These are phyloP conservation scores for Darksidea phi DNA, from an alignment of 495 filamentous ascomycete species.

Conservation along the genomic window DNA sequence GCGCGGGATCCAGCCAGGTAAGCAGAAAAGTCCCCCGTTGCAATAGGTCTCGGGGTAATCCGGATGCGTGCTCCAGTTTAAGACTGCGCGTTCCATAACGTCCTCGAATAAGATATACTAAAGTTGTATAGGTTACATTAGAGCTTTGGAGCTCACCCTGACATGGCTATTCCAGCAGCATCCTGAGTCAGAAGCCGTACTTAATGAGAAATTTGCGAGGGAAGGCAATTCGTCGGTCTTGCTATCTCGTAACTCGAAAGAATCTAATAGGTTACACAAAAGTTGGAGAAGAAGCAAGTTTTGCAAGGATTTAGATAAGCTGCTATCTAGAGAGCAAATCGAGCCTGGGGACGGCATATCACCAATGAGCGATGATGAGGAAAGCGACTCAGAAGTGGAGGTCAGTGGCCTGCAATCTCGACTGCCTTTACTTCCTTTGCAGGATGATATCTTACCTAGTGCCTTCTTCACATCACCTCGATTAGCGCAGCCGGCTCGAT, in stretches of 20 bases:
- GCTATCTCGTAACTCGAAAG: constrained; percentile 30
- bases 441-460: too few relatives aligned
- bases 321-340: constrained; percentile 32
- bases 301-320: constrained; percentile 39
- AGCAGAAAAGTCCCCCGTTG: too few relatives aligned
- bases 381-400: neutral
- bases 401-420: neutral
- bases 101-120: too few relatives aligned
- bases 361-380: constrained; percentile 33
- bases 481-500: too few relatives aligned
- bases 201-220: constrained; percentile 29
- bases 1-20: constrained; percentile 62
- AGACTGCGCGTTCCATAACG: too few relatives aligned
- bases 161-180: constrained; percentile 45
- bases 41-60: too few relatives aligned
- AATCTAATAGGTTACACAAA: constrained; percentile 37
- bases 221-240: constrained; percentile 27
- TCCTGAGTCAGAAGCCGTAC: constrained; percentile 39
- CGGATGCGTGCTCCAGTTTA: too few relatives aligned
- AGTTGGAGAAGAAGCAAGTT: constrained; percentile 38
- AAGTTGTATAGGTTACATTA: constrained; percentile 48
- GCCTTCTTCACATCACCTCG: too few relatives aligned
- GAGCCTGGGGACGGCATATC: constrained; percentile 24
- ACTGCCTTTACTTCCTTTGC: neutral
- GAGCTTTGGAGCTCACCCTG: constrained; percentile 55